These are phyloP conservation scores for Ganoderma lingzhi DNA, from an alignment of 1,284 basidiomycete species.

Conservation along the genomic window DNA sequence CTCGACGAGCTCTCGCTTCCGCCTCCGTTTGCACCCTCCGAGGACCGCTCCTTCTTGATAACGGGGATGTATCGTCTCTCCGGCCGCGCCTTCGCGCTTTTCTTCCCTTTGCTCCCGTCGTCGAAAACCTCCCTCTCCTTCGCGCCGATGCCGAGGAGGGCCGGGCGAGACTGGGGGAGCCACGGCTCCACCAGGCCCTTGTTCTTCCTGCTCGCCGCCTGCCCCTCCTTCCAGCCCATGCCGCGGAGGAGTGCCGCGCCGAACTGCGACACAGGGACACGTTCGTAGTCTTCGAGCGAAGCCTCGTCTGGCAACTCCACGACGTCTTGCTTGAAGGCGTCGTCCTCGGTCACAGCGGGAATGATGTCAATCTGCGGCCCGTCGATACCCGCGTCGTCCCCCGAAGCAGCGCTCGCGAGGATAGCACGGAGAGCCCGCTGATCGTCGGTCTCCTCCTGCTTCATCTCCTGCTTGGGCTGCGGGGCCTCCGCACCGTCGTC, in stretches of 20 bases:
- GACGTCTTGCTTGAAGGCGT: slow-evolving; percentile 85
- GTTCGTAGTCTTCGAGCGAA: slow-evolving; percentile 87
- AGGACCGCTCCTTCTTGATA: slow-evolving; percentile 61
- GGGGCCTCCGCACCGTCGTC: slow-evolving; percentile 31
- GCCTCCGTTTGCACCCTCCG: slow-evolving; percentile 37
- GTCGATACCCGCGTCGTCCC: slow-evolving; percentile 48
- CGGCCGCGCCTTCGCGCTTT: slow-evolving; percentile 49
- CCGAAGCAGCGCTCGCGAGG: slow-evolving; percentile 55
- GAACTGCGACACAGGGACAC: slow-evolving; percentile 92
- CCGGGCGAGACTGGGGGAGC: slow-evolving; percentile 81
- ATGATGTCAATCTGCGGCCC: slow-evolving; percentile 56
- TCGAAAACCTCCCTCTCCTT: slow-evolving; percentile 80
- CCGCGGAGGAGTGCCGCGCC: slow-evolving; percentile 93
- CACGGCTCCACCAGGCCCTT: slow-evolving; percentile 73
- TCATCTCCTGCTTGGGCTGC: slow-evolving; percentile 40
- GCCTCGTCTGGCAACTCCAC: slow-evolving; percentile 79
- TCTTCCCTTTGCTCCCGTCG: slow-evolving; percentile 65
- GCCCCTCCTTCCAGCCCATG: slow-evolving; percentile 96
- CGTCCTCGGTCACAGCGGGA: slow-evolving; percentile 73
- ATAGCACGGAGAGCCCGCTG: slow-evolving; percentile 78
- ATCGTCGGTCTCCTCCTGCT: slow-evolving; percentile 70
- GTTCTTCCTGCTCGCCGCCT: slow-evolving; percentile 66
- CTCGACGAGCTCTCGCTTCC: slow-evolving; percentile 35
- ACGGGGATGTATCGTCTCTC: slow-evolving; percentile 82
- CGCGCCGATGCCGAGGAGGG: slow-evolving; percentile 90